These are phyloP conservation scores for Podospora pseudoanserina DNA, from an alignment of 495 filamentous ascomycete species.

Conservation along the genomic window DNA sequence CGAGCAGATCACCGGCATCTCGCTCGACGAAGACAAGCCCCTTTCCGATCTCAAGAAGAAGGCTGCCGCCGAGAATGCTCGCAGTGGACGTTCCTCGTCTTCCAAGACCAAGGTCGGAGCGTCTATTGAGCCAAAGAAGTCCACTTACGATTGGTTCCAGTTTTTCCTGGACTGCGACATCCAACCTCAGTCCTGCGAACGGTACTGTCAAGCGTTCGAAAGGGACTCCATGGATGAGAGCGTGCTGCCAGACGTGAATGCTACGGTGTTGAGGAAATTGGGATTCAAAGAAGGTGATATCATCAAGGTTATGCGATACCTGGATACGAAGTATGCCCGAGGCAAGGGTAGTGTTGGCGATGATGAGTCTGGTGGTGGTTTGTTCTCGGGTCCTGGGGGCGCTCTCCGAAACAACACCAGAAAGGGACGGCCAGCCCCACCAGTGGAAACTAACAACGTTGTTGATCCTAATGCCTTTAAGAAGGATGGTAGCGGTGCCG, in stretches of 20 bases:
- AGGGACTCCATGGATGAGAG: conserved; percentile 95
- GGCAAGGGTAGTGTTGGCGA: conserved; percentile 59
- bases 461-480: conserved; percentile 86
- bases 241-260: conserved; percentile 79
- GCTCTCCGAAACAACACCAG: conserved; percentile 89
- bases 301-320: conserved; percentile 82
- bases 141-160: conserved; percentile 96
- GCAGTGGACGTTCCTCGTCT: conserved; percentile 16
- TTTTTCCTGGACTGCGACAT: conserved; percentile 94
- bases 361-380: conserved; percentile 60
- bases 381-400: conserved; percentile 91
- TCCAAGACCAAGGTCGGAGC: conserved; percentile 40
- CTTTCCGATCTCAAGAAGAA: conserved; percentile 68
- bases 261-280: conserved; percentile 73
- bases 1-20: conserved; percentile 77
- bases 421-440: conserved; percentile 81
- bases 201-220: conserved; percentile 83
- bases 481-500: conserved; percentile 34
- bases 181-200: conserved; percentile 83
- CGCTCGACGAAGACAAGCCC: conserved; percentile 94
- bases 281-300: conserved; percentile 96
- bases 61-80: conserved; percentile 22
- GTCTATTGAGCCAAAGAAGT: conserved; percentile 55
- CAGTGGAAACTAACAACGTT: conserved; percentile 75
- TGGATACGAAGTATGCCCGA: conserved; percentile 78